Evolutionary conservation across 345 rosid species (phyloP).

Genomic region (Adansonia digitata): DNA sequence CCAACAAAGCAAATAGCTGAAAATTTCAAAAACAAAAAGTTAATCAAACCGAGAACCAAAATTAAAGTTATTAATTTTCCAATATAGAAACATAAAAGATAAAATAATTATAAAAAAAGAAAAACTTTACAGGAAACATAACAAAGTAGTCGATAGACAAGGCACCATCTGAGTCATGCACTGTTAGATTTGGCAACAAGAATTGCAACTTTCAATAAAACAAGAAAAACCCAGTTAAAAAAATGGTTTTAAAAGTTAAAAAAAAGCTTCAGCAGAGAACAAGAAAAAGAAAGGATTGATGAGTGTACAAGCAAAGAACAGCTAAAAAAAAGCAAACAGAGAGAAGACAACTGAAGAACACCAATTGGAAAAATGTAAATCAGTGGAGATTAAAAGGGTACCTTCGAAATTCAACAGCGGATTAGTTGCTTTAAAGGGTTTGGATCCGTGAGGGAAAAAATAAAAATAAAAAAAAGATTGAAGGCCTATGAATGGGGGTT

Average conservation of each 20-base stretch:
- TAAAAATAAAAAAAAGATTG: background rate
- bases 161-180: background rate
- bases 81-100: background rate
- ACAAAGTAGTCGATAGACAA: background rate
- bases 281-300: background rate
- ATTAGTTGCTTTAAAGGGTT: background rate
- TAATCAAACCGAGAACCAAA: background rate
- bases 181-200: background rate
- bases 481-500: background rate
- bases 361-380: background rate
- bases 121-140: background rate
- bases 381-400: background rate
- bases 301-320: background rate
- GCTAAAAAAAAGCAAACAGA: background rate
- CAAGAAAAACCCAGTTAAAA: background rate
- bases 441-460: background rate
- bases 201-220: background rate
- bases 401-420: conserved; percentile 1
- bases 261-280: background rate
- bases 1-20: background rate
- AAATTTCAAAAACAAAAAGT: background rate
- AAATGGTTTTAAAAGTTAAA: background rate
- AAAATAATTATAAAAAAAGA: no score
- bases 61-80: background rate
- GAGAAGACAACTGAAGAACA: background rate